A percentile compares a stretch with the other conserved stretches of the same genome.
Conservation (phyloP, 1,284 basidiomycete genomes). For the Rugosomyces carneus region DNA sequence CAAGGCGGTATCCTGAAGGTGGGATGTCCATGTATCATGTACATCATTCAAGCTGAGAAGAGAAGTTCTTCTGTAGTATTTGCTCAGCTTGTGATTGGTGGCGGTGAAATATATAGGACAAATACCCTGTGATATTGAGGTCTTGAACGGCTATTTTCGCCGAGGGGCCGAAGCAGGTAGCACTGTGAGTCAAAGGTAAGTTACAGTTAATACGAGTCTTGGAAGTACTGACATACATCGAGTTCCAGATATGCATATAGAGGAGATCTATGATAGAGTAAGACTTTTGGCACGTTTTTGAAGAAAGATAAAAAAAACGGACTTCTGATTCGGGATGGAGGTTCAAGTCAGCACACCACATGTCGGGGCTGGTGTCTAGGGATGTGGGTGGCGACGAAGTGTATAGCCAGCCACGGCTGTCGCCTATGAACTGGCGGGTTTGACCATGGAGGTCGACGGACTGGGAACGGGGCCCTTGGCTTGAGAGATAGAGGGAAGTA, state of each 20-base stretch:
- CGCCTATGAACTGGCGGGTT: constrained; percentile 38
- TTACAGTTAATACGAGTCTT: background rate
- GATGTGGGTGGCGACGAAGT: constrained; percentile 21
- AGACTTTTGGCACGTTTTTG: background rate
- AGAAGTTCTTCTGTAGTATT: constrained; percentile 25
- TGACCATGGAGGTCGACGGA: constrained; percentile 26
- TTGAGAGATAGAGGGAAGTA: constrained; percentile 48
- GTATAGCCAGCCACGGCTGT: constrained; percentile 47
- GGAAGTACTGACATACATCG: constrained; percentile 39
- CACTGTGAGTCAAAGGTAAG: constrained; percentile 26
- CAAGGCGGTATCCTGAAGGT: constrained; percentile 43
- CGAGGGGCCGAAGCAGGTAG: constrained; percentile 45
- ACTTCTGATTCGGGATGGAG: constrained; percentile 35
- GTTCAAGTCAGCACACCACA: constrained; percentile 38
- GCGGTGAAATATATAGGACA: background rate
- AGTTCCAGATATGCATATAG: constrained; percentile 43
- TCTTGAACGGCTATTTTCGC: constrained; percentile 43
- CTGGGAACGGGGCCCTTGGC: constrained; percentile 26
- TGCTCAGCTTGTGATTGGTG: background rate
- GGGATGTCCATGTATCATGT: constrained; percentile 54
- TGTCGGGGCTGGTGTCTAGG: constrained; percentile 5
- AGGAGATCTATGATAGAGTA: constrained; percentile 37
- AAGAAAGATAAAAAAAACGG: constrained; percentile 10
- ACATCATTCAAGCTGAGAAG: constrained; percentile 32
- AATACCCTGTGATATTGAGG: constrained; percentile 33